Evolutionary conservation across 257 asterid species (phyloP).

Genomic region (Ligustrum vulgare): DNA sequence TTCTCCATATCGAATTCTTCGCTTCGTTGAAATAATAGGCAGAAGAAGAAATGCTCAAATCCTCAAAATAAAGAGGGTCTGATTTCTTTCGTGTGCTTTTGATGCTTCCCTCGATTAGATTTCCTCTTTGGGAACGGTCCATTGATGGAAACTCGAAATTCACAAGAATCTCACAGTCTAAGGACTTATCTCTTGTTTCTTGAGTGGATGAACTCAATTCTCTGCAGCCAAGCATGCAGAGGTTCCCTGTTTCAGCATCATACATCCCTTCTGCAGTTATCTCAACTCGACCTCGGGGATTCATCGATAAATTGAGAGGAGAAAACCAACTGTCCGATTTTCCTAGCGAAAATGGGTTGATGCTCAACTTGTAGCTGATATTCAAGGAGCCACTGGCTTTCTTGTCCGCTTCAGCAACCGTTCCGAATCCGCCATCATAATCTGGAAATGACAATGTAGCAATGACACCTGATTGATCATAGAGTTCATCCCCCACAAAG

Average conservation of each 20-base stretch:
- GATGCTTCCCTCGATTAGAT: slow-evolving; percentile 39
- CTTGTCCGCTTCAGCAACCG: slow-evolving; percentile 18
- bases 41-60: slow-evolving; percentile 32
- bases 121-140: slow-evolving; percentile 8
- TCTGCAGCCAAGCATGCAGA: slow-evolving; percentile 80
- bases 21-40: slow-evolving; percentile 25
- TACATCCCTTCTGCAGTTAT: slow-evolving; percentile 66
- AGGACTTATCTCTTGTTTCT: background rate
- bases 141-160: slow-evolving; percentile 39
- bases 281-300: slow-evolving; percentile 12
- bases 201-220: slow-evolving; percentile 15
- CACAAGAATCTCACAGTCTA: slow-evolving; percentile 59
- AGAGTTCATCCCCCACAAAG: slow-evolving; percentile 39
- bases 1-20: slow-evolving; percentile 51
- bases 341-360: background rate
- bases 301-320: slow-evolving; percentile 21
- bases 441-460: background rate
- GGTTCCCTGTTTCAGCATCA: slow-evolving; percentile 43
- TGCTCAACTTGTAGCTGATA: slow-evolving; percentile 50
- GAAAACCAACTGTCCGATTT: background rate
- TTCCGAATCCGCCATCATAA: background rate
- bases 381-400: slow-evolving; percentile 19
- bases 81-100: slow-evolving; percentile 41
- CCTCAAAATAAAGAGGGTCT: slow-evolving; percentile 49
- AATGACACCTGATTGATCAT: background rate